Evolutionary conservation across 495 filamentous ascomycete genomes (phyloP).

Genomic region (Xylaria bambusicola): DNA sequence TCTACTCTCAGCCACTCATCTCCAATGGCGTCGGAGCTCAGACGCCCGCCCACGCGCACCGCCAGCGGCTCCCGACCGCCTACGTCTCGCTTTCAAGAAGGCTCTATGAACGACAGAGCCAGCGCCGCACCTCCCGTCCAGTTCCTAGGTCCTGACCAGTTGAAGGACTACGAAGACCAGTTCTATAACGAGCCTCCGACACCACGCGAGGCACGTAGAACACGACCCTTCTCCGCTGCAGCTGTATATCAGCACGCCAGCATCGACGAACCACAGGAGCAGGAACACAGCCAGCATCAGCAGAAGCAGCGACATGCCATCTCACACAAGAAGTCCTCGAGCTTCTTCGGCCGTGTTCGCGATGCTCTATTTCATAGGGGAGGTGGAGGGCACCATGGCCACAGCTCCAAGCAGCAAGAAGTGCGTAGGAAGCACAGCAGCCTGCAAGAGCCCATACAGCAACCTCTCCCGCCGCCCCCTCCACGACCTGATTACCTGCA

Average conservation of each 20-base stretch:
- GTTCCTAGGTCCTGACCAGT: slow-evolving; percentile 57
- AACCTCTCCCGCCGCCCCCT: slow-evolving; percentile 8
- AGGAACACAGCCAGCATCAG: not conserved
- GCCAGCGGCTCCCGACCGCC: slow-evolving; percentile 51
- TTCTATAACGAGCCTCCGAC: slow-evolving; percentile 28
- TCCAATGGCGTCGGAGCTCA: slow-evolving; percentile 26
- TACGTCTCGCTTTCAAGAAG: slow-evolving; percentile 63
- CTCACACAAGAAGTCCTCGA: slow-evolving; percentile 30
- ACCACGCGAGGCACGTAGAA: slow-evolving; percentile 15
- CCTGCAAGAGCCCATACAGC: slow-evolving; percentile 25
- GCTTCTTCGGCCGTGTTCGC: slow-evolving; percentile 33
- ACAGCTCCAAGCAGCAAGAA: slow-evolving; percentile 17
- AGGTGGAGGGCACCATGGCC: slow-evolving; percentile 5
- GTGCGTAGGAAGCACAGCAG: slow-evolving; percentile 28
- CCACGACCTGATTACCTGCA: slow-evolving; percentile 26
- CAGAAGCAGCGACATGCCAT: slow-evolving; percentile 14
- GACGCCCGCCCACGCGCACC: slow-evolving; percentile 22
- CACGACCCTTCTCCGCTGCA: slow-evolving; percentile 25
- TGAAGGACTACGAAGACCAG: slow-evolving; percentile 38
- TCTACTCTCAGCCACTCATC: not conserved
- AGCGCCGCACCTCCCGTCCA: slow-evolving; percentile 67
- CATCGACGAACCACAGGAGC: not conserved
- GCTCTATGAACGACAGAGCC: slow-evolving; percentile 73
- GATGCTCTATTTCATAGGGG: slow-evolving; percentile 24
- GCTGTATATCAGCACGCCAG: not conserved